phyloP scores from a whole-genome alignment of 1,284 basidiomycete species.

The Cryptococcus sp. region DNA sequence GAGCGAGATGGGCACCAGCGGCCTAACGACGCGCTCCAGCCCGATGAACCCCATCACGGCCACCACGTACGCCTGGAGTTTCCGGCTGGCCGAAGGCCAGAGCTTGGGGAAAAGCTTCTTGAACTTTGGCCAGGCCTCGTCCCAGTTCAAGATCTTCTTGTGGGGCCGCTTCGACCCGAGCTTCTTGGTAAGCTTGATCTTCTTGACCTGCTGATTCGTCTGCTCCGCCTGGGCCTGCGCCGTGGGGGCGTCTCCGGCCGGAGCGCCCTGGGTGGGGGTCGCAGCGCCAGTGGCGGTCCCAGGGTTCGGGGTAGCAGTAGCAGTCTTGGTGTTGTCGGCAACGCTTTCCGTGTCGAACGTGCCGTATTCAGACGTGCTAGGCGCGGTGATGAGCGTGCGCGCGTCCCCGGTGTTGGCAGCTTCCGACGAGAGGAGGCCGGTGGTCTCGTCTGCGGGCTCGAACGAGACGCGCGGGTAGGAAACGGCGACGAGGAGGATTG shows the following conservation, averaged over 20 bases:
- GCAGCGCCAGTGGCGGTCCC: slow-evolving; percentile 10
- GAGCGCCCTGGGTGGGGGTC: slow-evolving; percentile 15
- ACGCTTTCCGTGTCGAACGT: slow-evolving; percentile 26
- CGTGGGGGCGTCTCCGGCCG: neutral
- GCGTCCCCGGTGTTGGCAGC: slow-evolving; percentile 4
- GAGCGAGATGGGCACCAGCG: slow-evolving; percentile 31
- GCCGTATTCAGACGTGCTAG: slow-evolving; percentile 23
- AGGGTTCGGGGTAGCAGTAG: slow-evolving; percentile 3
- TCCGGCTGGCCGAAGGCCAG: slow-evolving; percentile 42
- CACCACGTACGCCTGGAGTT: slow-evolving; percentile 35
- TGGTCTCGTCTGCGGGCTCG: slow-evolving; percentile 35
- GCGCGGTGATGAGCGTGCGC: slow-evolving; percentile 1
- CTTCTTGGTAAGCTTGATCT: slow-evolving; percentile 38
- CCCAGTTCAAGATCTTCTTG: slow-evolving; percentile 28
- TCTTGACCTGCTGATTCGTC: slow-evolving; percentile 4
- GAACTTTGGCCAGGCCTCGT: slow-evolving; percentile 31
- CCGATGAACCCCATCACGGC: slow-evolving; percentile 30
- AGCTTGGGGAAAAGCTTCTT: slow-evolving; percentile 37
- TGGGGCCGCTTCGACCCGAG: slow-evolving; percentile 39
- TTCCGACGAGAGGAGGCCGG: slow-evolving; percentile 28
- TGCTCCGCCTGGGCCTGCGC: neutral
- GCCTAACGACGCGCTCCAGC: slow-evolving; percentile 31
- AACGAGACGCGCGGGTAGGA: slow-evolving; percentile 33
- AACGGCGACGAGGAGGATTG: slow-evolving; percentile 31
- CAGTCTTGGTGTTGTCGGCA: neutral